Percentiles rank a stretch among this genome's conserved stretches.
Evolutionary conservation across 768 basidiomycete species (phyloP).

Genomic region (Filobasidium floriforme): DNA sequence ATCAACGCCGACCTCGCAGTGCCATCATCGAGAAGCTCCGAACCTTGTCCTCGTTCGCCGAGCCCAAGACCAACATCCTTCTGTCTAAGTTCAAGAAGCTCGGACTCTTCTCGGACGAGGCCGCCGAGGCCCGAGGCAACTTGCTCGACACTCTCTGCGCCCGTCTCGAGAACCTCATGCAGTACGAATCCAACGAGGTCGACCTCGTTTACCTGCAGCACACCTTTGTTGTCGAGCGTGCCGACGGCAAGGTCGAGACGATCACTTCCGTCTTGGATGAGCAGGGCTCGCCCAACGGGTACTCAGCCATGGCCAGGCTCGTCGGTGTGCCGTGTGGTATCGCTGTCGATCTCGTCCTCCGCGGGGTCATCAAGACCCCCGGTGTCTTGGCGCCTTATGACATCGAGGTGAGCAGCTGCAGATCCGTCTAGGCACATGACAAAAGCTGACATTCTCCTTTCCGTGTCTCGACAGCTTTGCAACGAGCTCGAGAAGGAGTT

Average conservation of each 20-base stretch:
- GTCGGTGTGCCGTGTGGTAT: slow-evolving; percentile 93
- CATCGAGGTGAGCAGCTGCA: slow-evolving; percentile 48
- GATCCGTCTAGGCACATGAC: slow-evolving; percentile 1
- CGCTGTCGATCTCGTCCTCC: slow-evolving; percentile 81
- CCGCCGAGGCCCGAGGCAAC: slow-evolving; percentile 56
- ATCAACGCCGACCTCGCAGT: slow-evolving; percentile 44
- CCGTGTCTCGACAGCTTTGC: slow-evolving; percentile 21
- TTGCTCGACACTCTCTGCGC: slow-evolving; percentile 90
- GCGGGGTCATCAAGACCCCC: slow-evolving; percentile 67
- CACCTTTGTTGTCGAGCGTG: slow-evolving; percentile 87
- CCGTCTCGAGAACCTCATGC: slow-evolving; percentile 81
- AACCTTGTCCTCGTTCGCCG: slow-evolving; percentile 58
- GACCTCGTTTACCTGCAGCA: slow-evolving; percentile 98
- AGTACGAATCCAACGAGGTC: slow-evolving; percentile 79
- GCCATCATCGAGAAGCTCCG: slow-evolving; percentile 66
- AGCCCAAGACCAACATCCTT: slow-evolving; percentile 63
- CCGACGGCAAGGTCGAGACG: slow-evolving; percentile 72
- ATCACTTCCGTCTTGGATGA: slow-evolving; percentile 84
- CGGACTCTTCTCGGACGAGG: slow-evolving; percentile 72
- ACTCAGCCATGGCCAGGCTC: slow-evolving; percentile 76
- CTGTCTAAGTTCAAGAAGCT: slow-evolving; percentile 87
- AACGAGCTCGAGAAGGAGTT: slow-evolving; percentile 37
- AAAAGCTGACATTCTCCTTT: slow-evolving; percentile 14
- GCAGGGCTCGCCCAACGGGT: slow-evolving; percentile 64
- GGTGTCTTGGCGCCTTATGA: slow-evolving; percentile 83